A percentile compares a stretch with the other conserved stretches of the same genome.
These are phyloP conservation scores for Posidonia oceanica DNA, from an alignment of 116 monocot genomes.

Conservation along the genomic window DNA sequence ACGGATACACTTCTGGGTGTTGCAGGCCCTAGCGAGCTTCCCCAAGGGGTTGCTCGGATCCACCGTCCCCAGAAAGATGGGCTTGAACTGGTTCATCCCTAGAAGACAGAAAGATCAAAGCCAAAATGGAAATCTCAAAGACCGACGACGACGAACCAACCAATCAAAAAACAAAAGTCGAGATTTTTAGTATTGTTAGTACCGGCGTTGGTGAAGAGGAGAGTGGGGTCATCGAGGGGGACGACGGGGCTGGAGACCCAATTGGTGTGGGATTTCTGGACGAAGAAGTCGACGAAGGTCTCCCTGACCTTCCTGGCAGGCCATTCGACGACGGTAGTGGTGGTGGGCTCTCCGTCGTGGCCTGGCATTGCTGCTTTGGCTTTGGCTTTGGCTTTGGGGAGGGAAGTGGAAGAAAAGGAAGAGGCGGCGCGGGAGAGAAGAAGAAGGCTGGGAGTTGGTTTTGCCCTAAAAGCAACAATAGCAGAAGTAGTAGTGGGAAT, in stretches of 20 bases:
- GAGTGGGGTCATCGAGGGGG: constrained; percentile 85
- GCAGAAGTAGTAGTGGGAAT: too few relatives aligned
- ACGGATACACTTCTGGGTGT: constrained; percentile 98
- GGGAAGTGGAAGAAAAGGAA: too few relatives aligned
- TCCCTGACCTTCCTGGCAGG: constrained; percentile 55
- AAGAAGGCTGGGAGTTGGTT: too few relatives aligned
- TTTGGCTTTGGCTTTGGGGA: too few relatives aligned
- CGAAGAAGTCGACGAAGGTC: constrained; percentile 68
- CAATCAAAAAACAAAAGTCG: not conserved
- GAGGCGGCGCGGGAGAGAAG: too few relatives aligned
- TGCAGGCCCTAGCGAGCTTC: constrained; percentile 60
- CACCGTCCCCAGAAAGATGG: constrained; percentile 80
- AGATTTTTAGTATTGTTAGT: not conserved
- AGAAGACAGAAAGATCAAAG: not conserved
- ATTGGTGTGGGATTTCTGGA: constrained; percentile 46
- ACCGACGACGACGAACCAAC: not conserved
- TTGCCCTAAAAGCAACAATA: too few relatives aligned
- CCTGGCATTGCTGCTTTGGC: too few relatives aligned
- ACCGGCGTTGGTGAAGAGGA: constrained; percentile 93
- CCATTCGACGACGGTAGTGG: constrained; percentile 32
- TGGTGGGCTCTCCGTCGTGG: not conserved
- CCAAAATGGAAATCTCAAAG: not conserved
- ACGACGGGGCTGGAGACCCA: constrained; percentile 95
- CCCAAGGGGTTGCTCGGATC: constrained; percentile 65
- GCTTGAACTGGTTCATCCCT: constrained; percentile 99